A percentile compares a stretch with the other conserved stretches of the same genome.
phyloP scores from a whole-genome alignment of 345 rosid genomes.

The Lumnitzera littorea region DNA sequence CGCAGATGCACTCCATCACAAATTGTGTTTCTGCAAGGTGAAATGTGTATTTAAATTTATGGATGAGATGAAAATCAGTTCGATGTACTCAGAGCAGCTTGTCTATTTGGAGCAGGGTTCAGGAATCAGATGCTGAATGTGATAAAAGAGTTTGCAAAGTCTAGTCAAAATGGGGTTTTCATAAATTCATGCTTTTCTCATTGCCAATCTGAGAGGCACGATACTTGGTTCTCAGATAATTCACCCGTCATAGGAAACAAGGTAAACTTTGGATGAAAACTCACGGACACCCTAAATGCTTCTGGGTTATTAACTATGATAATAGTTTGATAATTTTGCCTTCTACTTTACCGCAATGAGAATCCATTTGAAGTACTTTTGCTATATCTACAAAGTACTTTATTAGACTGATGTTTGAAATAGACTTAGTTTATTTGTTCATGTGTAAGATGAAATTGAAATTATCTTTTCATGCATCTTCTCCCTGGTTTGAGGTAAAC shows the following conservation, averaged over 20 bases:
- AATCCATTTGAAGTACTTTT: no score
- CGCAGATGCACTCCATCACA: slow-evolving; percentile 67
- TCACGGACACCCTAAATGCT: background rate
- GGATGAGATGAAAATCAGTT: no score
- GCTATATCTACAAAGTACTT: no score
- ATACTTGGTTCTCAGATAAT: slow-evolving; percentile 86
- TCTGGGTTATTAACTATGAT: background rate
- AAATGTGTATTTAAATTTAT: no score
- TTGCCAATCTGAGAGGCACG: slow-evolving; percentile 93
- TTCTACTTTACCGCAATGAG: no score
- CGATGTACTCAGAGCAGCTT: no score
- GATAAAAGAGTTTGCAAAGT: slow-evolving; percentile 53
- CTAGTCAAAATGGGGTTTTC: slow-evolving; percentile 67
- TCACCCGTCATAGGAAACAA: slow-evolving; percentile 69
- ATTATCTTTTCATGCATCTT: no score
- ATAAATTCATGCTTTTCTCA: slow-evolving; percentile 95
- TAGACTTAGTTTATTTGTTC: no score
- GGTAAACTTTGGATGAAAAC: slow-evolving; percentile 30
- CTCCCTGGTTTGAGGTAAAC: no score
- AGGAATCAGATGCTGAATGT: slow-evolving; percentile 74
- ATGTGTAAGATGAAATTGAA: no score
- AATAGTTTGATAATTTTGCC: no score
- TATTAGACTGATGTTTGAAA: no score
- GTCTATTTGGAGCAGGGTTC: slow-evolving; percentile 41
- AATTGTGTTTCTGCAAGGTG: slow-evolving; percentile 70